A percentile compares a stretch with the other conserved stretches of the same genome.
Evolutionary conservation across 208 protist genomes (phyloP).

Genomic region (Vickermania spadyakhi): DNA sequence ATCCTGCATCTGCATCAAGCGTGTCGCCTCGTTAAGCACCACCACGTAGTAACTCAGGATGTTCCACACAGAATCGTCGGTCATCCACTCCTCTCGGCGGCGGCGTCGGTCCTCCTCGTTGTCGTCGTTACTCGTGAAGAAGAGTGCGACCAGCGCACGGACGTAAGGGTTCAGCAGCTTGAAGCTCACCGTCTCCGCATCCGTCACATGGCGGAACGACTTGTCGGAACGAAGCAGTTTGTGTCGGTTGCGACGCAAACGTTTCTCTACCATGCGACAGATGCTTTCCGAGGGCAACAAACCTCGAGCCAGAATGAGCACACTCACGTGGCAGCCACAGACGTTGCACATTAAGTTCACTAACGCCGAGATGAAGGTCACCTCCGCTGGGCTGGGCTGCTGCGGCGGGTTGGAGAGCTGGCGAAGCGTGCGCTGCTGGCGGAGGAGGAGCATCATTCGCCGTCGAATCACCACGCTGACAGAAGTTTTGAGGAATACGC

Average conservation of each 20-base stretch:
- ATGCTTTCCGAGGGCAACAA: constrained; percentile 36
- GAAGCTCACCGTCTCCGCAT: constrained; percentile 12
- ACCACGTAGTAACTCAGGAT: constrained; percentile 24
- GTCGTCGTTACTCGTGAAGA: constrained; percentile 48
- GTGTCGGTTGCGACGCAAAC: constrained; percentile 13
- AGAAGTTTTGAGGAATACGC: constrained; percentile 37
- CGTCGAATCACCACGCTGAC: constrained; percentile 41
- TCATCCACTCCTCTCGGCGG: constrained; percentile 42
- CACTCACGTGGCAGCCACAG: constrained; percentile 38
- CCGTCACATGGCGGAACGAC: background rate
- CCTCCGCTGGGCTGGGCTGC: constrained; percentile 15
- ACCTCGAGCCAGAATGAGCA: constrained; percentile 43
- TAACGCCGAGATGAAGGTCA: constrained; percentile 47
- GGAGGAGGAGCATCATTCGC: constrained; percentile 56
- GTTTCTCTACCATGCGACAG: constrained; percentile 14
- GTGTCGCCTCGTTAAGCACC: constrained; percentile 1
- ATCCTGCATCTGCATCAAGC: constrained; percentile 11
- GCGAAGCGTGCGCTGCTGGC: constrained; percentile 36
- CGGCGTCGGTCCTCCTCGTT: constrained; percentile 24
- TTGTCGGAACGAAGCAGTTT: constrained; percentile 9
- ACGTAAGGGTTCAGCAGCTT: constrained; percentile 54
- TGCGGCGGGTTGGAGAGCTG: constrained; percentile 18
- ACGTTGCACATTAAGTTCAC: constrained; percentile 68
- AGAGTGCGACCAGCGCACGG: constrained; percentile 42
- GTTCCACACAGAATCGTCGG: constrained; percentile 30